phyloP scores from a whole-genome alignment of 75 land plant genomes.

The Cupressus sempervirens region DNA sequence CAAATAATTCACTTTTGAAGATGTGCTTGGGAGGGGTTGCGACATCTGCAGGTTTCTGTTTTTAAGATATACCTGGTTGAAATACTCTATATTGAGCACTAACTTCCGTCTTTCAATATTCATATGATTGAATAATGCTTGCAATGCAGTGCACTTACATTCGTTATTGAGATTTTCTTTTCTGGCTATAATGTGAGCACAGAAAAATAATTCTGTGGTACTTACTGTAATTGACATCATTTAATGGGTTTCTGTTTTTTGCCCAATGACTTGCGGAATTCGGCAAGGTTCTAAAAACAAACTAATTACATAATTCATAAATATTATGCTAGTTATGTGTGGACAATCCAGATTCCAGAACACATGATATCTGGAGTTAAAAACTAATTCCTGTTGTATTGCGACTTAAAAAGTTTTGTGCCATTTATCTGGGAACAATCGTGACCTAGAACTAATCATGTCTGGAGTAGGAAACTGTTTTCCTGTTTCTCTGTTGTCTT shows the following conservation, averaged over 20 bases:
- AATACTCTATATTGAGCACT: neutral
- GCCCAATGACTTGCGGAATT: neutral
- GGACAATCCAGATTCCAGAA: neutral
- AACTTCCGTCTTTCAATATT: neutral
- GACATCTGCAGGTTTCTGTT: neutral
- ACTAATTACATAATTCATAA: neutral
- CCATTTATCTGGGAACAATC: neutral
- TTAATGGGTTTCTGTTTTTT: neutral
- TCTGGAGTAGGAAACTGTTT: neutral
- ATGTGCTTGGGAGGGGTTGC: neutral
- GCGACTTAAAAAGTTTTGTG: neutral
- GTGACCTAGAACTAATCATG: neutral
- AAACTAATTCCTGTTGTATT: neutral
- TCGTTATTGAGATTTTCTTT: neutral
- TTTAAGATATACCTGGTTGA: neutral
- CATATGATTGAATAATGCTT: neutral
- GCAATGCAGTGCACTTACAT: neutral
- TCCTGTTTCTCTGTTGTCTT: too few species aligned
- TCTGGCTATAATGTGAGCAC: neutral
- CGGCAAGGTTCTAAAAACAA: neutral
- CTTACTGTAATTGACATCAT: neutral
- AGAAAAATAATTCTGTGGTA: neutral
- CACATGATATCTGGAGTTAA: neutral
- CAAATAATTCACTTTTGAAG: neutral
- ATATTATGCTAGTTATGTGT: neutral